Conservation (phyloP, 1,139 yeast species). For the Diutina sp. region DNA sequence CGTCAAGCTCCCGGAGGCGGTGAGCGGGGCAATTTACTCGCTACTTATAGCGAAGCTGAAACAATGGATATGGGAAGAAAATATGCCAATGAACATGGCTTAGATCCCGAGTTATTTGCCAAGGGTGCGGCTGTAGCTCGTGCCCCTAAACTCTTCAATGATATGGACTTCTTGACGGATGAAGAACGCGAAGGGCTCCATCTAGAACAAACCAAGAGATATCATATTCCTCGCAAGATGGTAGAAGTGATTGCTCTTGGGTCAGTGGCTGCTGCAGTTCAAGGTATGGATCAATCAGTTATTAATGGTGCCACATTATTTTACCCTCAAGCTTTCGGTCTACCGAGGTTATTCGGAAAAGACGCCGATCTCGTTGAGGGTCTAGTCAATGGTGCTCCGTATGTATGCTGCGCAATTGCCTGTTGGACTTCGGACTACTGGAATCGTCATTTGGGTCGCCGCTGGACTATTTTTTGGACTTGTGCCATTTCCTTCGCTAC, state of each 20-base stretch:
- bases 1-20: conserved; percentile 3
- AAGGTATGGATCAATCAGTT: conserved; percentile 89
- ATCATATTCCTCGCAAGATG: conserved; percentile 67
- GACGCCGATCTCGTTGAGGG: conserved; percentile 63
- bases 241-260: conserved; percentile 57
- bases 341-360: conserved; percentile 13
- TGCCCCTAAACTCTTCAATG: conserved; percentile 43
- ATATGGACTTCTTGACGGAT: conserved; percentile 42
- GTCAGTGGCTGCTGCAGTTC: conserved; percentile 84
- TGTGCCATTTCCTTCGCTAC: background rate
- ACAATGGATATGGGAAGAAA: conserved; percentile 60
- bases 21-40: conserved; percentile 41
- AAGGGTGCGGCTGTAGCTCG: conserved; percentile 72
- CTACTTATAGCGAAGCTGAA: conserved; percentile 50
- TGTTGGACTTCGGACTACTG: conserved; percentile 66
- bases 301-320: conserved; percentile 73
- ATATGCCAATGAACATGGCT: conserved; percentile 47
- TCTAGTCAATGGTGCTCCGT: conserved; percentile 71
- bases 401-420: conserved; percentile 60
- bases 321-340: conserved; percentile 45
- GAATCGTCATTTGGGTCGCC: conserved; percentile 55
- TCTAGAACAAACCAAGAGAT: conserved; percentile 47
- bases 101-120: conserved; percentile 57
- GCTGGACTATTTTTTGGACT: conserved; percentile 55
- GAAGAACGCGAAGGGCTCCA: conserved; percentile 47